Evolutionary conservation across 352 stramenopile species (phyloP).

Genomic region (Blastocystis sp.): DNA sequence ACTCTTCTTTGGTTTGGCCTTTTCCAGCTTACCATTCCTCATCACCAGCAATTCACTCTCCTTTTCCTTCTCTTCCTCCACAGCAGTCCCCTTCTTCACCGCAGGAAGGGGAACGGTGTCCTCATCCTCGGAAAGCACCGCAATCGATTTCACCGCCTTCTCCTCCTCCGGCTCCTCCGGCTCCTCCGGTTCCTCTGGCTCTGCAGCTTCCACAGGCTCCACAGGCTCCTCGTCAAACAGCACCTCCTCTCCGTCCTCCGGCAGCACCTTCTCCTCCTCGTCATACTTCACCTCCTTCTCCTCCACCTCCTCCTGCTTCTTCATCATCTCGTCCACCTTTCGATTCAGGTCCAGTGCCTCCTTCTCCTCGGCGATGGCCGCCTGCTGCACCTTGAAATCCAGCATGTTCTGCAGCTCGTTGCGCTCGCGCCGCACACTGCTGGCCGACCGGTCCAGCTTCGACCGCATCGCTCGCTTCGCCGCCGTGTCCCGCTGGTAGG

Average conservation of each 20-base stretch:
- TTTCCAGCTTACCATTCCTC: constrained; percentile 13
- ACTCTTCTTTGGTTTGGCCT: constrained; percentile 8
- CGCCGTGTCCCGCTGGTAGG: background rate
- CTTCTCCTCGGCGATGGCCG: constrained; percentile 37
- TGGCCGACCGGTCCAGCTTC: constrained; percentile 39
- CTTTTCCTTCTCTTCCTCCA: background rate
- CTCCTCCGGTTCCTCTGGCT: too few relatives aligned
- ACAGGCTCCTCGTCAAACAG: constrained; percentile 2
- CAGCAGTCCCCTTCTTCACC: background rate
- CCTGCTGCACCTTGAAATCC: constrained; percentile 11
- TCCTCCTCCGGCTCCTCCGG: background rate
- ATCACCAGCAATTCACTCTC: constrained; percentile 26
- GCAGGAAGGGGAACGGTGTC: background rate
- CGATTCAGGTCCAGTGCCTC: constrained; percentile 16
- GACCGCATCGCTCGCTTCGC: background rate
- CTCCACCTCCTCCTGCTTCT: constrained; percentile 19
- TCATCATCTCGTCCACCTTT: constrained; percentile 12
- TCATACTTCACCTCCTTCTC: constrained; percentile 39
- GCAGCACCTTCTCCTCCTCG: constrained; percentile 29
- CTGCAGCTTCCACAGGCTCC: background rate
- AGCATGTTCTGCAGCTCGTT: constrained; percentile 15
- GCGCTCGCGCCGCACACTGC: constrained; percentile 31
- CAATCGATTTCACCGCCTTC: background rate
- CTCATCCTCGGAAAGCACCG: constrained; percentile 5
- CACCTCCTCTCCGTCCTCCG: background rate